Evolutionary conservation across 2,329 filamentous ascomycete species (phyloP).

Genomic region (Exophiala aquamarina): DNA sequence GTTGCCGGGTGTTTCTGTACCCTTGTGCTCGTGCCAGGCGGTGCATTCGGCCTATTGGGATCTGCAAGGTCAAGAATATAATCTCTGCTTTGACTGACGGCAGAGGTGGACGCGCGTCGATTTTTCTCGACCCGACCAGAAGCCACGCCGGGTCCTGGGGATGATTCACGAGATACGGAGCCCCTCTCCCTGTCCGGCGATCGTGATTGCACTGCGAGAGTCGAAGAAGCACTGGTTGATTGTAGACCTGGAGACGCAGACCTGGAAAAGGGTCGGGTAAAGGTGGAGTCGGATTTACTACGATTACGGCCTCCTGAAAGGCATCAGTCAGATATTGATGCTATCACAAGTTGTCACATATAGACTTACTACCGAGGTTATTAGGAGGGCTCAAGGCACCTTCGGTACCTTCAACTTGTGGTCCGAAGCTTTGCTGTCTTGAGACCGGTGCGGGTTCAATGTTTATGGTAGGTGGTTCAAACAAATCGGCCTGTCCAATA

Average conservation of each 20-base stretch:
- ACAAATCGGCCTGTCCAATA: constrained; percentile 68
- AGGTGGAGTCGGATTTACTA: constrained; percentile 57
- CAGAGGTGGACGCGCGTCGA: constrained; percentile 45
- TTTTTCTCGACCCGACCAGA: constrained; percentile 36
- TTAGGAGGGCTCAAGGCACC: constrained; percentile 80
- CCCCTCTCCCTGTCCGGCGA: constrained; percentile 39
- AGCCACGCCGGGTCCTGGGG: constrained; percentile 33
- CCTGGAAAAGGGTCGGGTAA: constrained; percentile 33
- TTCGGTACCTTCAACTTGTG: constrained; percentile 63
- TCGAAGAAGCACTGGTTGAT: constrained; percentile 25
- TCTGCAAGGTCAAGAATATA: constrained; percentile 91
- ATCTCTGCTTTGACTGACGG: constrained; percentile 58
- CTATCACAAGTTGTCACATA: not conserved
- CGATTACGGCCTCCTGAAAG: constrained; percentile 53
- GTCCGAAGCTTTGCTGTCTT: constrained; percentile 64
- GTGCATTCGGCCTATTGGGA: constrained; percentile 72
- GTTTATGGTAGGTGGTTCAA: constrained; percentile 92
- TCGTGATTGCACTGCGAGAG: constrained; percentile 41
- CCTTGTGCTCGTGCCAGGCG: constrained; percentile 65
- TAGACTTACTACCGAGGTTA: constrained; percentile 9
- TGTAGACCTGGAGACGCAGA: constrained; percentile 28
- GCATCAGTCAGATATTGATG: constrained; percentile 22
- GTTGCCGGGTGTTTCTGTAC: constrained; percentile 96
- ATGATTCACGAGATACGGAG: constrained; percentile 43
- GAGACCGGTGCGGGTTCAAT: constrained; percentile 78